Evolutionary conservation across 495 filamentous ascomycete species (phyloP).

Genomic region (Amniculicola lignicola): DNA sequence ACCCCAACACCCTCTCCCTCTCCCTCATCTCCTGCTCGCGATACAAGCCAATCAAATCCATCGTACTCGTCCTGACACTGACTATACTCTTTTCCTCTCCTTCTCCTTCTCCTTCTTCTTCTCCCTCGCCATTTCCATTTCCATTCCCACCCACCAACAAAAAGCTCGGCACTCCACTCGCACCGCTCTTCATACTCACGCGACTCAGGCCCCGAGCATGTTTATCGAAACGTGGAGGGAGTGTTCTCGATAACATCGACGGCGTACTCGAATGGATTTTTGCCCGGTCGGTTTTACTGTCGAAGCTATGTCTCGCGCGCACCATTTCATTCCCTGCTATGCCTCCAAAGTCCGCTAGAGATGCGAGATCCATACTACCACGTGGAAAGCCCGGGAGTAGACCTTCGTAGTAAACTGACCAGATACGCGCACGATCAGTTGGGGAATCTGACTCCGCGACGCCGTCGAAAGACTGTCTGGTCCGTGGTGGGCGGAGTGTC

Average conservation of each 20-base stretch:
- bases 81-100: constrained; percentile 9
- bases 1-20: constrained; percentile 25
- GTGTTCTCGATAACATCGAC: neutral
- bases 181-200: constrained; percentile 1
- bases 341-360: neutral
- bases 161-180: neutral
- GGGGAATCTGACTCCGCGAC: neutral
- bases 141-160: too few relatives aligned
- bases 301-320: neutral
- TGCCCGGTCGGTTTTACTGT: neutral
- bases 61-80: constrained; percentile 28
- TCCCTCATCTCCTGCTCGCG: constrained; percentile 23
- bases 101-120: neutral
- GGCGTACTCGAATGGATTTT: too few relatives aligned
- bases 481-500: constrained; percentile 7
- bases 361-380: neutral
- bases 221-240: neutral
- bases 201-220: constrained; percentile 4
- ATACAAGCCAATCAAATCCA: constrained; percentile 23
- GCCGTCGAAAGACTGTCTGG: constrained; percentile 4
- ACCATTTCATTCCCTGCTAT: neutral
- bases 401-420: constrained; percentile 28
- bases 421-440: constrained; percentile 7
- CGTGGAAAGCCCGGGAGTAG: constrained; percentile 23
- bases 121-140: too few relatives aligned